phyloP scores from a whole-genome alignment of 2,329 filamentous ascomycete species.

The Nannizzia gypsea region DNA sequence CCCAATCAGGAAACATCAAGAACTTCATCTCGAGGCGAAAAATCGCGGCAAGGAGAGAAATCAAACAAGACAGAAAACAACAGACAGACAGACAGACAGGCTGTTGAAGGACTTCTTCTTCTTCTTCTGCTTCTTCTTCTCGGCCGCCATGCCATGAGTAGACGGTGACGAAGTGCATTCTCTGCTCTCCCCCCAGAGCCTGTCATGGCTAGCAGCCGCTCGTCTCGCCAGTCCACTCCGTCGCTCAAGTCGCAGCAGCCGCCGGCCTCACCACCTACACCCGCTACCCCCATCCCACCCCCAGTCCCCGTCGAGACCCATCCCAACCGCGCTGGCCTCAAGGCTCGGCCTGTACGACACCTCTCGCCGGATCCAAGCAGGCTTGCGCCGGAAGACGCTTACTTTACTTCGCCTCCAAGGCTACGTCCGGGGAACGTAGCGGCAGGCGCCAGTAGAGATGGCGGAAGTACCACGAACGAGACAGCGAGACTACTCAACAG shows the following conservation, averaged over 20 bases:
- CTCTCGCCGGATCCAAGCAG: conserved; percentile 49
- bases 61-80: background rate
- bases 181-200: background rate
- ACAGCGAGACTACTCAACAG: conserved; percentile 25
- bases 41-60: background rate
- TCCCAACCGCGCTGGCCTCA: conserved; percentile 31
- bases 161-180: conserved; percentile 5
- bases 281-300: conserved; percentile 30
- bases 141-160: background rate
- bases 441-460: background rate
- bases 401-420: conserved; percentile 53
- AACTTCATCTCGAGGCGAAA: background rate
- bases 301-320: conserved; percentile 38
- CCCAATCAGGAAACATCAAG: background rate
- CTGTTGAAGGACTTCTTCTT: background rate
- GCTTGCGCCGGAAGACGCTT: conserved; percentile 76
- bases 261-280: conserved; percentile 20
- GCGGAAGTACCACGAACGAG: conserved; percentile 27
- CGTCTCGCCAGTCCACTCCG: conserved; percentile 15
- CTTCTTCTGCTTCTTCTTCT: background rate
- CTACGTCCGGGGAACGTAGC: conserved; percentile 26
- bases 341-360: conserved; percentile 21
- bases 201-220: conserved; percentile 19
- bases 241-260: background rate
- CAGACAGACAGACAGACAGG: background rate